These are phyloP conservation scores for Claviceps purpurea DNA, from an alignment of 2,329 filamentous ascomycete genomes.

Conservation along the genomic window DNA sequence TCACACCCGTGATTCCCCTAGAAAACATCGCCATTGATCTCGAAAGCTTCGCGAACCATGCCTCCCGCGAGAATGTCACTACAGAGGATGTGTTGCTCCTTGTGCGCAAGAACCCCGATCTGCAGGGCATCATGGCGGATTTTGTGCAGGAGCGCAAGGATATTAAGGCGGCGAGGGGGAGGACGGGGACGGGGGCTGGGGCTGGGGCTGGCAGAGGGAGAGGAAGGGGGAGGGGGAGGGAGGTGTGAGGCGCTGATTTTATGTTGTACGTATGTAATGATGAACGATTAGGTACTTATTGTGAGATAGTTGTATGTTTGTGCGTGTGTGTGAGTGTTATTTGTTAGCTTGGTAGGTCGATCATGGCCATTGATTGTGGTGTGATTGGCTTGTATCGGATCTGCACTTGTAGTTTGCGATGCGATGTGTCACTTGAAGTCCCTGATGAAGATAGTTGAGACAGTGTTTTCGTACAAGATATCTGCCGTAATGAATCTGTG, in stretches of 20 bases:
- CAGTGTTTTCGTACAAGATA: too few species aligned
- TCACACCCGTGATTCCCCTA: slow-evolving; percentile 11
- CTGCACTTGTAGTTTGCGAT: too few species aligned
- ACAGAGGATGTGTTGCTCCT: slow-evolving; percentile 82
- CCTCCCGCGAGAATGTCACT: slow-evolving; percentile 64
- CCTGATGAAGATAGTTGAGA: too few species aligned
- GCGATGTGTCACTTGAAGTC: too few species aligned
- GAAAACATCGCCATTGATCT: slow-evolving; percentile 45
- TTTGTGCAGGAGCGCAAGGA: slow-evolving; percentile 48
- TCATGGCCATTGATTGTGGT: too few species aligned
- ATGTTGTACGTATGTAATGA: too few species aligned
- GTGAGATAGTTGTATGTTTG: too few species aligned
- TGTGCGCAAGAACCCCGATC: slow-evolving; percentile 71
- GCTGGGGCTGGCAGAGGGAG: background rate
- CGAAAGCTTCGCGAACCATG: slow-evolving; percentile 55
- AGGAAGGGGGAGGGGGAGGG: background rate
- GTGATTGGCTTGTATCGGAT: too few species aligned
- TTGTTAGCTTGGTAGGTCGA: too few species aligned
- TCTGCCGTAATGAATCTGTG: too few species aligned
- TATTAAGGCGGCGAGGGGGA: slow-evolving; percentile 17
- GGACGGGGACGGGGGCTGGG: slow-evolving; percentile 14
- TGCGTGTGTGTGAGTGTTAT: too few species aligned
- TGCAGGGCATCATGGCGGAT: slow-evolving; percentile 61
- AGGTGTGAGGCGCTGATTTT: background rate
- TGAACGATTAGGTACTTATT: too few species aligned